Evolutionary conservation across 108 stramenopile species (phyloP).

Genomic region (Skeletonema potamos): DNA sequence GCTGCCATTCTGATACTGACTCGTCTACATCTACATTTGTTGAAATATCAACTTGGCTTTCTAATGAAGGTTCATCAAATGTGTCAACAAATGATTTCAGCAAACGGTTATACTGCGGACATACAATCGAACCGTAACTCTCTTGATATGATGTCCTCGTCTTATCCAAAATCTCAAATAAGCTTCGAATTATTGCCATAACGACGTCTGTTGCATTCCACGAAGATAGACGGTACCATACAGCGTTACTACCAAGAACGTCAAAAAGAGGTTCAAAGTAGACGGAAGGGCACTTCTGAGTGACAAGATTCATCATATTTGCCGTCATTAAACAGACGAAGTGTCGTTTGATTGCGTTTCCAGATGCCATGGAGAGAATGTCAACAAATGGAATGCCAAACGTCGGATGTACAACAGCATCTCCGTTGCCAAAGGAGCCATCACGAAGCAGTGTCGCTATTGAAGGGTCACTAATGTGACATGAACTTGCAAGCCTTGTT

Average conservation of each 20-base stretch:
- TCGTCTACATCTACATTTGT: slow-evolving; percentile 19
- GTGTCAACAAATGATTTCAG: slow-evolving; percentile 38
- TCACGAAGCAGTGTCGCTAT: slow-evolving; percentile 70
- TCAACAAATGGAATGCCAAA: slow-evolving; percentile 31
- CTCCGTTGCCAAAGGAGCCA: slow-evolving; percentile 16
- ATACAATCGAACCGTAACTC: slow-evolving; percentile 19
- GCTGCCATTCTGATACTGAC: neutral
- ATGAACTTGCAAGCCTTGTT: slow-evolving; percentile 66
- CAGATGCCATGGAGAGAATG: slow-evolving; percentile 33
- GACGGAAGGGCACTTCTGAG: slow-evolving; percentile 18
- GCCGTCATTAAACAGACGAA: slow-evolving; percentile 26
- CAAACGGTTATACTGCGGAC: slow-evolving; percentile 26
- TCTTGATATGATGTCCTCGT: slow-evolving; percentile 28
- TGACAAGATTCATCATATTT: slow-evolving; percentile 21
- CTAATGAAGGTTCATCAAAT: slow-evolving; percentile 32
- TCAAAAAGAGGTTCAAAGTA: slow-evolving; percentile 44
- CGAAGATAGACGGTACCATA: slow-evolving; percentile 37
- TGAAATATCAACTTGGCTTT: neutral
- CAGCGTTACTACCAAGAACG: slow-evolving; percentile 33
- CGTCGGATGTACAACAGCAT: slow-evolving; percentile 4
- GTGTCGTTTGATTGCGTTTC: slow-evolving; percentile 36
- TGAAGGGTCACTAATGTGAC: slow-evolving; percentile 72
- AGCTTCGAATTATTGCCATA: slow-evolving; percentile 25
- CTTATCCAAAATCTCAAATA: slow-evolving; percentile 47
- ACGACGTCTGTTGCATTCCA: slow-evolving; percentile 26